These are phyloP conservation scores for Hura crepitans DNA, from an alignment of 441 rosid genomes.

Conservation along the genomic window DNA sequence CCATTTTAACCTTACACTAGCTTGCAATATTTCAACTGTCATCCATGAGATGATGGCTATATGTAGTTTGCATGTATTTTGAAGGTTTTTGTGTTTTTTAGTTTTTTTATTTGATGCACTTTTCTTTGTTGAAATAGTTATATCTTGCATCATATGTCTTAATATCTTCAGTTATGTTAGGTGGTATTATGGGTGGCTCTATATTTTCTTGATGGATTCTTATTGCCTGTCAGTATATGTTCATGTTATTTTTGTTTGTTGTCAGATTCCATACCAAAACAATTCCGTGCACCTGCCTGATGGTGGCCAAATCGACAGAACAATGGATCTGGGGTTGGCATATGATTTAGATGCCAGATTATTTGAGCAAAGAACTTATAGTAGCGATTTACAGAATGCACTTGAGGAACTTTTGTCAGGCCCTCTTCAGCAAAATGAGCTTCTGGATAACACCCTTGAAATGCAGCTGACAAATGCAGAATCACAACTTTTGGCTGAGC, in stretches of 20 bases:
- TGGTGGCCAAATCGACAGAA: slow-evolving; percentile 38
- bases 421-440: slow-evolving; percentile 40
- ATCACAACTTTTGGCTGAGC: slow-evolving; percentile 24
- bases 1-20: too few species aligned
- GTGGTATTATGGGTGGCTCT: too few species aligned
- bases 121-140: too few species aligned
- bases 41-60: too few species aligned
- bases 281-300: slow-evolving; percentile 29
- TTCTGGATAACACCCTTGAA: slow-evolving; percentile 32
- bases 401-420: slow-evolving; percentile 36
- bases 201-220: too few species aligned
- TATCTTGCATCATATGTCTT: too few species aligned
- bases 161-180: too few species aligned
- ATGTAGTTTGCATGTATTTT: too few species aligned
- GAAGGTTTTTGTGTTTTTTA: too few species aligned
- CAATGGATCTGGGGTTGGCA: slow-evolving; percentile 41
- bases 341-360: slow-evolving; percentile 40
- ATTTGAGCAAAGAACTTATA: slow-evolving; percentile 44
- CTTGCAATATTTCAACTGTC: too few species aligned
- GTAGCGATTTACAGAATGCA: slow-evolving; percentile 25
- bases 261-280: slow-evolving; percentile 44
- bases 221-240: slow-evolving; percentile 9
- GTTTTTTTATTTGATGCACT: too few species aligned
- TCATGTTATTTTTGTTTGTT: slow-evolving; percentile 27
- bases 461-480: slow-evolving; percentile 34